phyloP scores from a whole-genome alignment of 2,329 filamentous ascomycete species.

The Xylariaceae sp. region DNA sequence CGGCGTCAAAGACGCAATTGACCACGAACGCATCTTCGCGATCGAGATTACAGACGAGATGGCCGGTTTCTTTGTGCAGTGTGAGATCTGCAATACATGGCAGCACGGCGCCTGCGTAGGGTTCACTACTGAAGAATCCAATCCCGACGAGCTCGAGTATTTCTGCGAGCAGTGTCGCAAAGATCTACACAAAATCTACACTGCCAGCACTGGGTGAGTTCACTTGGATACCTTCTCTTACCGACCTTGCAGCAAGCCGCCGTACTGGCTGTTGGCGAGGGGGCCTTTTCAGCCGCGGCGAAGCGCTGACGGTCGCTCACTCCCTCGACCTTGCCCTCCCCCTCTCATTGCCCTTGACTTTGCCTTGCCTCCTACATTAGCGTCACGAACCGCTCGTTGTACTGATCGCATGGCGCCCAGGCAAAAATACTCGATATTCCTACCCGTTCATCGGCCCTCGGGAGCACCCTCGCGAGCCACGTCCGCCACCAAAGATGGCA shows the following conservation, averaged over 20 bases:
- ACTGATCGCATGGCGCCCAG: constrained; percentile 38
- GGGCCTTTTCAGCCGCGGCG: constrained; percentile 16
- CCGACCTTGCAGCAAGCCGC: constrained; percentile 1
- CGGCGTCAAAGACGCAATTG: constrained; percentile 48
- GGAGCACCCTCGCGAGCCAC: constrained; percentile 52
- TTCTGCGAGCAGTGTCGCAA: constrained; percentile 94
- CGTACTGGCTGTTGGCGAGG: constrained; percentile 10
- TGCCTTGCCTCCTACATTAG: too few relatives aligned
- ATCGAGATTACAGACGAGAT: constrained; percentile 71
- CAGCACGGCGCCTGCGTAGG: constrained; percentile 97
- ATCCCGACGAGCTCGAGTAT: constrained; percentile 76
- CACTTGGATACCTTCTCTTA: constrained; percentile 7
- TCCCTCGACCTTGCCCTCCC: constrained; percentile 9
- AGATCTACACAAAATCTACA: constrained; percentile 79
- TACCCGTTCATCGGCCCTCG: constrained; percentile 51
- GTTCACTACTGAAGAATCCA: constrained; percentile 87
- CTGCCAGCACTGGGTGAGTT: constrained; percentile 75
- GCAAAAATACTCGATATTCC: constrained; percentile 59
- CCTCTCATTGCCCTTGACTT: constrained; percentile 7
- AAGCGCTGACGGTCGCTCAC: constrained; percentile 17
- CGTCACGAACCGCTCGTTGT: constrained; percentile 3
- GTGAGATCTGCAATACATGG: constrained; percentile 97
- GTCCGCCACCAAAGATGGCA: constrained; percentile 57
- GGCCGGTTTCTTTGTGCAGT: constrained; percentile 95
- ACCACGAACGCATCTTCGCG: constrained; percentile 49